Evolutionary conservation across 2,329 filamentous ascomycete genomes (phyloP), one percentile per base, ranked within the genome.

Genomic region (Xylariaceae sp.): DNA sequence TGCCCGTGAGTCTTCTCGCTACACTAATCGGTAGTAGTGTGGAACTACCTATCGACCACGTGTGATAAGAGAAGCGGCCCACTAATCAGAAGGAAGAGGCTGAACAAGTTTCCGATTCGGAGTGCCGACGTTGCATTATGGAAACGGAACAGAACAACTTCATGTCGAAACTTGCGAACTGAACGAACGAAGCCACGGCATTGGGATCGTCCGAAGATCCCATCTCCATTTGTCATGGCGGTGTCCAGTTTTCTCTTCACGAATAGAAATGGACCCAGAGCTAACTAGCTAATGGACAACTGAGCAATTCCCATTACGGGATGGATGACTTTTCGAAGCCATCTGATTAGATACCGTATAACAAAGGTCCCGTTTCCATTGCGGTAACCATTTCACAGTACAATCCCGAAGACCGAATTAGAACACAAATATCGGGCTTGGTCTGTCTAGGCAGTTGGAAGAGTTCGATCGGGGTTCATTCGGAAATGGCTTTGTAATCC

Each of bases 51-150:
- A 55, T 54, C 35, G n/a, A 44, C 34, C 7, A 17, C 15, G 44
- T 57, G 52, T 53, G 30, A 56, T 35, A 51, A 13, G 15, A 55
- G 3, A 30, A 4, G 23, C 3, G 41, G 13, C 35, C 56, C 45
- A 53, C 56, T 55, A 44, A 4, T 30, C 4, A 30, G 23, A 30
- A 30, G 37, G 30, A 51, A 35, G 59, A 61, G 51, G 57, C 54
- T 60, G 54, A 55, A 57, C 13, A 48, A 6, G 10, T 45, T 15
- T 15, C 23, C 23, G 41, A 45, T 17, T 45, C n/a, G 41, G 5
- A n/a, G 8, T 13, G 23, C 37, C 37, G 37, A 41, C 37, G 37
- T 41, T 41, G 37, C 37, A 41, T 30, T 30, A 5, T 30, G 23
- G 23, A 30, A 30, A 30, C 23, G 23, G 3, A 4, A 30, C 23